Base-by-base conservation (phyloP, 179 eudicot species). In the Actinidia arguta region DNA sequence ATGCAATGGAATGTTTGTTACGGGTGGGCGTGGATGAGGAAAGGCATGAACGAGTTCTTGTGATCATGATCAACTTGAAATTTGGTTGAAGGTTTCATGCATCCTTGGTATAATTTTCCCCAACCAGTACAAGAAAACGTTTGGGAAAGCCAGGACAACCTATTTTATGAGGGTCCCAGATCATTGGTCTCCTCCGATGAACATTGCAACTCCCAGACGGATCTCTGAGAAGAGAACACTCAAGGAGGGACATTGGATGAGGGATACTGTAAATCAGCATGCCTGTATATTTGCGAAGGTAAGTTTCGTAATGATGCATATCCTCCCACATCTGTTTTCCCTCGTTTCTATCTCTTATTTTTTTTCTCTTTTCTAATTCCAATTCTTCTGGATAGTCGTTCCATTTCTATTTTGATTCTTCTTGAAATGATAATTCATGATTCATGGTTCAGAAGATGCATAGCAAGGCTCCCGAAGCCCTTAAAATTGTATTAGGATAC, bases 81-180 rank as follows among this genome's bases (percentile, higher is more conserved):
- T 98, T 52, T 97, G 99, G 98, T 98, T 91, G 44, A 95, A 94
- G 86, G 93, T 98, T 54, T 92, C 99, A 5, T 95, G 98, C 59
- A 95, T 95, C 78, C 94, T 97, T 0, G 99, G 98, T 36, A 97
- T 95, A 17, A 95, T 97, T 54, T 95, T 98, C 24, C 99, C 98
- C 22, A 87, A 87, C 84, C 99, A 97, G 81, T 97, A 93, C 87
- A 93, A 97, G 89, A 94, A 89, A 88, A 90, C 98, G 87, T 97
- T 93, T 89, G 85, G 98, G 80, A 97, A 97, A 88, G 98, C 98
- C 81, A 94, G 93, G 99, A 92, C 98, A 0, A 89, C 95, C 8
- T 97, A 97, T 83, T 95, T 97, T 85, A 87, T 94, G 86, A 92
- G 90, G 97, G 97, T 95, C 47, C 99, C 98, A 3, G 98, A 95